phyloP scores from a whole-genome alignment of 176 grass and related monocot species.

The Oryza glumipatula region DNA sequence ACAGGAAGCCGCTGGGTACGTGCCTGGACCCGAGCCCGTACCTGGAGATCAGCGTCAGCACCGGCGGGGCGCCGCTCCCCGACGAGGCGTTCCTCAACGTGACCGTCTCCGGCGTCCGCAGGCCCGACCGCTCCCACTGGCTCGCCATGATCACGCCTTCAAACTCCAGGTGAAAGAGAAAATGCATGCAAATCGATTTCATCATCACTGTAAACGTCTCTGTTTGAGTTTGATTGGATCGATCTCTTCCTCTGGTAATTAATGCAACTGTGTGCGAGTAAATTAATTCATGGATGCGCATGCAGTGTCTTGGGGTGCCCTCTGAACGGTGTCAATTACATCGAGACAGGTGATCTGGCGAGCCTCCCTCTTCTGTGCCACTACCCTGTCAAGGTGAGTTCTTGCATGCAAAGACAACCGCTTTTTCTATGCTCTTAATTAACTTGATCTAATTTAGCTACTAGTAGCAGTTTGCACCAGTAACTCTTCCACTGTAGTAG shows the following conservation, averaged over 20 bases:
- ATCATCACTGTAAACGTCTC: neutral
- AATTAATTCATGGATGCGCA: neutral
- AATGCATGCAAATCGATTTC: too few species aligned
- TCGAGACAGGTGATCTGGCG: conserved; percentile 70
- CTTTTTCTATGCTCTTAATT: neutral
- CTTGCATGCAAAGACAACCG: neutral
- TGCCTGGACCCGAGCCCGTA: conserved; percentile 51
- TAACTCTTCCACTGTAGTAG: neutral
- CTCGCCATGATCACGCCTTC: conserved; percentile 90
- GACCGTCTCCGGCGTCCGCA: conserved; percentile 56
- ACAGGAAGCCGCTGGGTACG: conserved; percentile 57
- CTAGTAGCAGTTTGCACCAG: neutral
- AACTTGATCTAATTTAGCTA: neutral
- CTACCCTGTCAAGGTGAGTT: conserved; percentile 85
- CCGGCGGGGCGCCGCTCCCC: conserved; percentile 35
- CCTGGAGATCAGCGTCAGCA: conserved; percentile 53
- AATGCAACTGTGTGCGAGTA: neutral
- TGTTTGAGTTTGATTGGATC: neutral
- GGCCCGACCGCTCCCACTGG: conserved; percentile 58
- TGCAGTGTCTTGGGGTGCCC: conserved; percentile 62
- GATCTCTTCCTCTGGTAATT: neutral
- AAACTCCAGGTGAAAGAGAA: conserved; percentile 55
- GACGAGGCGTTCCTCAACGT: conserved; percentile 67
- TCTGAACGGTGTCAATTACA: conserved; percentile 48
- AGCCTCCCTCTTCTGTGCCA: conserved; percentile 80